Evolutionary conservation across 176 grass and related monocot genomes (phyloP), one percentile per base, ranked within the genome.

Genomic region (Musa schizocarpa): DNA sequence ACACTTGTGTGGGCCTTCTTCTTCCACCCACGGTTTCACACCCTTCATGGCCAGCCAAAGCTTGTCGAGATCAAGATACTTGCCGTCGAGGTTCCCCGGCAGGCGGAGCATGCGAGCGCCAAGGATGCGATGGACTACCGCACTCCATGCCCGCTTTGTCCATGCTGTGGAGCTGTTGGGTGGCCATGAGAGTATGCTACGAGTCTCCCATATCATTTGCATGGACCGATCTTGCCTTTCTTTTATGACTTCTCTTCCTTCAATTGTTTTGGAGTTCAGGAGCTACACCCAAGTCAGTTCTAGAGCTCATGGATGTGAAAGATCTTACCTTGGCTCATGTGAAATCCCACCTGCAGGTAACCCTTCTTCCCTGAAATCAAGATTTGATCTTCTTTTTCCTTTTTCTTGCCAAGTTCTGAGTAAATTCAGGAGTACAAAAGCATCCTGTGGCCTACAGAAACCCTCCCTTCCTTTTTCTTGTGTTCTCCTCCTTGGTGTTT

Each of bases 261-360:
- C 65, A 2, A 58, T 52, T 25, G 20, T n/a, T 54, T 65, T 43
- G 17, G 23, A 69, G 3, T 50, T 48, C 82, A 92, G 93, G 93
- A 74, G 93, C 93, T 59, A 97, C 93, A 43, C 93, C 93, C n/a
- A 96, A 96, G 81, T 90, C 93, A 19, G 93, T 97, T 74, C 93
- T 97, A 63, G 93, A 97, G 85, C 83, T 97, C 56, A 97, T 97
- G 93, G 89, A 97, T 81, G 90, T 93, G 55, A 97, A 97, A 82
- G 93, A 97, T 87, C 93, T 97, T 23, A 97, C 93, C 13, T 88
- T 97, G 52, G 93, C 90, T 53, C 93, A 97, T 86, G 93, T 97
- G 81, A 97, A 97, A 75, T 93, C 89, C 77, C 93, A 97, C 72
- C 81, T 97, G 68, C 93, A 97, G 93, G 93, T 93, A 75, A 77